Evolutionary conservation across 2,329 filamentous ascomycete genomes (phyloP).

Genomic region (Dendrostoma leiphaemia): DNA sequence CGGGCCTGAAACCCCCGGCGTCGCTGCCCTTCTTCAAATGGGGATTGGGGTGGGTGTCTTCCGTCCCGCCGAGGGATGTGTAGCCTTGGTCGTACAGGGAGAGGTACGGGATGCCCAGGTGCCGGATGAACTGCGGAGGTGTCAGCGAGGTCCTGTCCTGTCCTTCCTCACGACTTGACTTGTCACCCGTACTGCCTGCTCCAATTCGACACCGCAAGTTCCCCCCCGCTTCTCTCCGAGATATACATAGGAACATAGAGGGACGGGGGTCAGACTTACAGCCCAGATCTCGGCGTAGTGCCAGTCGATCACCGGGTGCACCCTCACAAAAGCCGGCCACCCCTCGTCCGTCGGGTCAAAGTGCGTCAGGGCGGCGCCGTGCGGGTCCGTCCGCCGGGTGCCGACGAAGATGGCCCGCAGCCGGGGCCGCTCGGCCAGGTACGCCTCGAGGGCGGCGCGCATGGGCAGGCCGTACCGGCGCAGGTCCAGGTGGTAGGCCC

Average conservation of each 20-base stretch:
- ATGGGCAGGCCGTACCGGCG: conserved; percentile 75
- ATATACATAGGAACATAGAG: neutral
- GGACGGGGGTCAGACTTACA: conserved; percentile 63
- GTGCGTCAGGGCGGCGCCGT: conserved; percentile 73
- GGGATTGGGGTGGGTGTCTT: conserved; percentile 88
- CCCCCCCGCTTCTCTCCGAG: no score
- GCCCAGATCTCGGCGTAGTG: conserved; percentile 94
- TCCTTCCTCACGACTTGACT: no score
- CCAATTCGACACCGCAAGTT: no score
- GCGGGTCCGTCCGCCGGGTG: conserved; percentile 87
- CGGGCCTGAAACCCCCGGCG: conserved; percentile 58
- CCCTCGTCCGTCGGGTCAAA: conserved; percentile 86
- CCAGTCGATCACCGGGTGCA: conserved; percentile 98
- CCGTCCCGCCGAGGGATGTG: conserved; percentile 80
- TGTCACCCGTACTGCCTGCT: no score
- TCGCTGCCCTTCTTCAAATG: conserved; percentile 49
- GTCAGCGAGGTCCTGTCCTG: no score
- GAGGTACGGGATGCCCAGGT: conserved; percentile 81
- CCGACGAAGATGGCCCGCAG: conserved; percentile 84
- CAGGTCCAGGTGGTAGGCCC: conserved; percentile 72
- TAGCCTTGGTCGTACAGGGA: conserved; percentile 68
- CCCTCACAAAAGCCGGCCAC: conserved; percentile 89
- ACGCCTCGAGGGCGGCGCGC: conserved; percentile 76
- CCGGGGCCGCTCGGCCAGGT: conserved; percentile 61
- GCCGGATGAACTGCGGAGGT: conserved; percentile 66